Base-by-base conservation (phyloP, 441 rosid genomes). In the Biscutella laevigata region DNA sequence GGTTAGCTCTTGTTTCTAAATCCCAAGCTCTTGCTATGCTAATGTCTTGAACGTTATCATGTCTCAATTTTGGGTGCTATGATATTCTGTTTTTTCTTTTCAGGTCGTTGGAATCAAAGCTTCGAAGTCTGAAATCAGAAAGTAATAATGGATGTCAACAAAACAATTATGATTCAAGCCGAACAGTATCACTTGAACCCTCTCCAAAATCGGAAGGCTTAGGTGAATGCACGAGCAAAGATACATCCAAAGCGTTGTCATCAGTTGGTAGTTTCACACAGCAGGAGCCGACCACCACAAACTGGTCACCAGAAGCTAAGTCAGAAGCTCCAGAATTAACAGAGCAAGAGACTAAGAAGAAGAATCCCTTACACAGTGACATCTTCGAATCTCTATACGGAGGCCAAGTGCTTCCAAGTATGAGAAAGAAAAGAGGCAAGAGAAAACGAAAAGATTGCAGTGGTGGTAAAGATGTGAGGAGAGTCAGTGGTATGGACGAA, bases 261-360 rank as follows among this genome's bases (percentile, higher is more conserved):
- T 90, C 97, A 19, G 87, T 88, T 13, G 81, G 88, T 57, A 90
- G 98, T 63, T 83, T 82, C 74, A 84, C 95, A 10, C 83, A 74
- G 61, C 88, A 78, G 51, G 73, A 76, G 3, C 72, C 36, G 10
- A 54, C 70, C 16, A 17, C 46, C 26, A 57, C 69, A 27, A 84
- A 66, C 56, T 84, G 89, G 82, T 73, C 83, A 34, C 59, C 79
- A 0, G 77, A 77, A 30, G 69, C 58, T 11, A 66, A 80, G 36
- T 57, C 35, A 21, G 71, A 71, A n/a, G 49, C 72, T 28, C 75
- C 73, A 36, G 86, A 27, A 48, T 45, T 51, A 7, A n/a, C 4
- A 40, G 81, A 71, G 66, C 38, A 53, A 21, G 74, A 71, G 32
- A n/a, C n/a, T n/a, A 61, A 54, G 50, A 42, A 46, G 58, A 32